A percentile compares a stretch with the other conserved stretches of the same genome.
These are phyloP conservation scores for Gnaphalium uliginosum DNA, from an alignment of 129 eudicot species.

Conservation along the genomic window DNA sequence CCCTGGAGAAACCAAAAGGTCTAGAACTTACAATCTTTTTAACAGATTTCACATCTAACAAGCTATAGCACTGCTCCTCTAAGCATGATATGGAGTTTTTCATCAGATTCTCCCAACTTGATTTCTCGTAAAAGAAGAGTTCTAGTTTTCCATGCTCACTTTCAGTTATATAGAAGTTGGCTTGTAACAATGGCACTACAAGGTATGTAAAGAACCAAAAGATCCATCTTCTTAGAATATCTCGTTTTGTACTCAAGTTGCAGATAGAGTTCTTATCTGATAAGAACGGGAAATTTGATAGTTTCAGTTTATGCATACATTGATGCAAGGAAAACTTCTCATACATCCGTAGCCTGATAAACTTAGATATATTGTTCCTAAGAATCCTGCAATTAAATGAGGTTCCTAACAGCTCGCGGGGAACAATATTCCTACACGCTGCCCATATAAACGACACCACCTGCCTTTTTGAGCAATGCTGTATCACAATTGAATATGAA, in stretches of 20 bases:
- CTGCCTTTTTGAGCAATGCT: conserved; percentile 50
- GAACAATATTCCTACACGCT: conserved; percentile 72
- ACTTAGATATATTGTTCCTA: conserved; percentile 59
- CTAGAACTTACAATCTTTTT: conserved; percentile 41
- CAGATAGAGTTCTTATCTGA: conserved; percentile 43
- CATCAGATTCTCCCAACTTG: conserved; percentile 68
- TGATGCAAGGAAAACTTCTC: conserved; percentile 78
- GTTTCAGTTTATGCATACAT: conserved; percentile 56
- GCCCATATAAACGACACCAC: conserved; percentile 92
- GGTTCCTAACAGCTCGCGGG: conserved; percentile 60
- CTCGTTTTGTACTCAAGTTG: conserved; percentile 34
- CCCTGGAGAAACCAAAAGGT: conserved; percentile 78
- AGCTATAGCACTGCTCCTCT: conserved; percentile 40
- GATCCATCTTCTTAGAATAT: conserved; percentile 59
- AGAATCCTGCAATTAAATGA: conserved; percentile 56
- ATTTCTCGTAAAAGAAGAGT: conserved; percentile 55
- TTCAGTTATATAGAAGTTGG: conserved; percentile 90
- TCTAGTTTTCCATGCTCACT: conserved; percentile 76
- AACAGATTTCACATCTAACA: conserved; percentile 40
- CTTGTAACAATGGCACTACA: conserved; percentile 66
- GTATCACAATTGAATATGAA: conserved; percentile 12
- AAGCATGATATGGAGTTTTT: conserved; percentile 36
- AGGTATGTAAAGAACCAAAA: conserved; percentile 65
- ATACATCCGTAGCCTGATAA: conserved; percentile 54
- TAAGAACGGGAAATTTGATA: conserved; percentile 50